These are phyloP conservation scores for Helicocarpus griseus DNA, from an alignment of 2,329 filamentous ascomycete genomes.

Conservation along the genomic window DNA sequence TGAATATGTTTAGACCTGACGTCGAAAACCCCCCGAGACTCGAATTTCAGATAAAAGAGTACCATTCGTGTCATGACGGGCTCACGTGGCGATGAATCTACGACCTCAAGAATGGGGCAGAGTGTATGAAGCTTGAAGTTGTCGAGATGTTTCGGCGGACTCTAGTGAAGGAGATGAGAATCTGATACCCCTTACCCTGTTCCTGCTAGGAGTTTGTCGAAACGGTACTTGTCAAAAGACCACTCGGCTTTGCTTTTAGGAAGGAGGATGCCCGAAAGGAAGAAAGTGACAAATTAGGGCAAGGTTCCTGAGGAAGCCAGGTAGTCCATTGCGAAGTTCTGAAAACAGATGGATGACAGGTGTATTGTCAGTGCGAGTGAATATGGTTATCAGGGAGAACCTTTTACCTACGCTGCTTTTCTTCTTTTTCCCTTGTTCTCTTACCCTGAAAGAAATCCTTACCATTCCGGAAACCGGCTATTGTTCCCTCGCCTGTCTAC, in stretches of 20 bases:
- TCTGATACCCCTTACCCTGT: conserved; percentile 32
- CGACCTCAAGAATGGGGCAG: conserved; percentile 20
- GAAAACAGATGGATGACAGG: neutral
- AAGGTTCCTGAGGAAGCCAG: neutral
- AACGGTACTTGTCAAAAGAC: conserved; percentile 15
- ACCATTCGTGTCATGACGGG: conserved; percentile 18
- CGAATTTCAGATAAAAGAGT: conserved; percentile 16
- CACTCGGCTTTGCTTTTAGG: neutral
- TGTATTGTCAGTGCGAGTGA: neutral
- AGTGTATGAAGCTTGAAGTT: conserved; percentile 28
- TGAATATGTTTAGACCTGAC: conserved; percentile 21
- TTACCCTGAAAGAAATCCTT: neutral
- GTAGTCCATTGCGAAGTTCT: neutral
- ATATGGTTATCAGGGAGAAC: neutral
- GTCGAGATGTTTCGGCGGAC: conserved; percentile 30
- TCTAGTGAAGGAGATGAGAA: conserved; percentile 23
- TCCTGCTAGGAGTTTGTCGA: conserved; percentile 29
- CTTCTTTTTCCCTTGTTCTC: neutral
- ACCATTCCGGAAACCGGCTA: neutral
- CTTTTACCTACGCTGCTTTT: neutral
- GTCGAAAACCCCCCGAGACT: conserved; percentile 18
- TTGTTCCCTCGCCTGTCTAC: neutral
- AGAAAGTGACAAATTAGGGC: neutral
- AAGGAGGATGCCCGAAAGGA: neutral
- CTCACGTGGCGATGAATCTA: conserved; percentile 20